Percentiles rank a stretch among this genome's conserved stretches.
Evolutionary conservation across 345 rosid species (phyloP).

Genomic region (Linum lewisii): DNA sequence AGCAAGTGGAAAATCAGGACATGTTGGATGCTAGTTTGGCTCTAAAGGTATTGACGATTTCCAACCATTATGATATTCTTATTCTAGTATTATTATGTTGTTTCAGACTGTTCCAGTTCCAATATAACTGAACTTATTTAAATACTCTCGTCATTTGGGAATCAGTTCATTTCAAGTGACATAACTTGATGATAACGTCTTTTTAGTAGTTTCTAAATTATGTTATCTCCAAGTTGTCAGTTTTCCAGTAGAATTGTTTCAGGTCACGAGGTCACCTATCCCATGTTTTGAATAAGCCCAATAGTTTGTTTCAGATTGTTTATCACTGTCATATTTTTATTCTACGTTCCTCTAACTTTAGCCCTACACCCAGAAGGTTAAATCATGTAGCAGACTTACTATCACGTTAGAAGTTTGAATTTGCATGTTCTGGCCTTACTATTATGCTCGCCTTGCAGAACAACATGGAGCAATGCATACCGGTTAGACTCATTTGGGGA

Average conservation of each 20-base stretch:
- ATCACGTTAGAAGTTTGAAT: no score
- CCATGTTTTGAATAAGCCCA: neutral
- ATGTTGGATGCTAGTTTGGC: constrained; percentile 24
- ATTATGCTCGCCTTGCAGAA: constrained; percentile 9
- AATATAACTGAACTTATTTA: neutral
- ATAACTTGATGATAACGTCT: no score
- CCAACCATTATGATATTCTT: neutral
- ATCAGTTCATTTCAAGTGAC: no score
- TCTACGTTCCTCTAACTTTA: no score
- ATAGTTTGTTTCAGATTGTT: neutral
- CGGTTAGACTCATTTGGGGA: constrained; percentile 27
- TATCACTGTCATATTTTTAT: neutral
- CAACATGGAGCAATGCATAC: constrained; percentile 19
- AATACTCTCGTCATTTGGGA: no score
- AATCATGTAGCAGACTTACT: no score
- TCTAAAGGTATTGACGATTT: constrained; percentile 24
- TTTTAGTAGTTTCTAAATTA: no score
- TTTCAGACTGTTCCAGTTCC: neutral
- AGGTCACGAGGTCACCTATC: neutral
- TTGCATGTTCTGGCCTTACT: neutral
- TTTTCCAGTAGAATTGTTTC: neutral
- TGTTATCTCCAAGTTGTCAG: no score
- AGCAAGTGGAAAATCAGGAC: constrained; percentile 21
- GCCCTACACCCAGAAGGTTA: no score
- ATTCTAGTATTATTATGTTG: neutral